These are phyloP conservation scores for Capronia epimyces DNA, from an alignment of 2,329 filamentous ascomycete species.

Conservation along the genomic window DNA sequence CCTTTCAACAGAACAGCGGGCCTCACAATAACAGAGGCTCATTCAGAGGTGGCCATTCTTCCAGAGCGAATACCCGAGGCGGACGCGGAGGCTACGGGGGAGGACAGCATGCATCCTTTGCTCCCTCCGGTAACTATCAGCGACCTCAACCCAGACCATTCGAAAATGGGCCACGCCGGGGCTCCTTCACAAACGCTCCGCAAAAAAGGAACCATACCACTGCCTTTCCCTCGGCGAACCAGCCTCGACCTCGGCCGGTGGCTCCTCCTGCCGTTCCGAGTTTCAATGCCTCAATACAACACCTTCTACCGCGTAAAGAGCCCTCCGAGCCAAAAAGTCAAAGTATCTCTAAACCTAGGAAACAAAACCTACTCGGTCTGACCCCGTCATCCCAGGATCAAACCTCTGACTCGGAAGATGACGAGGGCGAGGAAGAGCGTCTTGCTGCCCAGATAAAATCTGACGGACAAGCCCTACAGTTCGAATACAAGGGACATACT, in stretches of 20 bases:
- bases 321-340: conserved; percentile 24
- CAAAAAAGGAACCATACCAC: conserved; percentile 28
- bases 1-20: conserved; percentile 5
- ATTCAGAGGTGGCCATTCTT: conserved; percentile 10
- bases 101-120: neutral
- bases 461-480: conserved; percentile 36
- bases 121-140: neutral
- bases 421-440: conserved; percentile 39
- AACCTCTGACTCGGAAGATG: conserved; percentile 44
- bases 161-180: conserved; percentile 4
- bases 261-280: conserved; percentile 27
- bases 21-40: conserved; percentile 16
- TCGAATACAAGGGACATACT: conserved; percentile 54
- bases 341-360: conserved; percentile 33
- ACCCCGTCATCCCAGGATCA: conserved; percentile 44
- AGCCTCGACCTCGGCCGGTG: conserved; percentile 18
- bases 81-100: conserved; percentile 11
- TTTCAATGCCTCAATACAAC: conserved; percentile 25
- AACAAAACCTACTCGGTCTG: conserved; percentile 45
- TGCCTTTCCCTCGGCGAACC: conserved; percentile 20
- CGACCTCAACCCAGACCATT: conserved; percentile 5
- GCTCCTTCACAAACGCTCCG: conserved; percentile 3
- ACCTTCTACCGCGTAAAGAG: conserved; percentile 21
- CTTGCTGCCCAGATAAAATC: conserved; percentile 30
- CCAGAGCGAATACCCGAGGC: conserved; percentile 9